Evolutionary conservation across 805 yeast genomes (phyloP).

Genomic region (Teunomyces gatunensis): DNA sequence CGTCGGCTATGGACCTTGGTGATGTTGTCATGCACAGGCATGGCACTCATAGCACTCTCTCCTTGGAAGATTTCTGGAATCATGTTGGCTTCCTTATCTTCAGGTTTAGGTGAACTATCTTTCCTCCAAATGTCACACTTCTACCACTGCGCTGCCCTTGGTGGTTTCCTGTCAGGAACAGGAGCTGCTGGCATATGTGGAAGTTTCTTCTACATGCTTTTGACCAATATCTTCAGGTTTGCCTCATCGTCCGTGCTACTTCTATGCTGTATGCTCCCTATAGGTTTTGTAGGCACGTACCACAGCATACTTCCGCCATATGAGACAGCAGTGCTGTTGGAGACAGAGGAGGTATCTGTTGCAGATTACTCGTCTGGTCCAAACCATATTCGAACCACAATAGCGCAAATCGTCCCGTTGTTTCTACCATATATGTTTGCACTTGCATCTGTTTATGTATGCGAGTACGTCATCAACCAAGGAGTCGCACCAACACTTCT

Average conservation of each 20-base stretch:
- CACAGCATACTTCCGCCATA: slow-evolving; percentile 14
- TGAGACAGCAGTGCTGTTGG: not conserved
- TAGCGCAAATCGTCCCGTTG: slow-evolving; percentile 38
- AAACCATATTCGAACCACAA: slow-evolving; percentile 19
- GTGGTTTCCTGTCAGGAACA: slow-evolving; percentile 92
- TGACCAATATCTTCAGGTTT: slow-evolving; percentile 68
- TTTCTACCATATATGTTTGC: slow-evolving; percentile 79
- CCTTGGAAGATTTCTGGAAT: slow-evolving; percentile 60
- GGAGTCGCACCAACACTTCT: slow-evolving; percentile 87
- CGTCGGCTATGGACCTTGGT: slow-evolving; percentile 56
- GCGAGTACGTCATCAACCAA: slow-evolving; percentile 88
- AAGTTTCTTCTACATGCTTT: slow-evolving; percentile 62
- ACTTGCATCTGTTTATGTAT: slow-evolving; percentile 72
- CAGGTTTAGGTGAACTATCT: slow-evolving; percentile 90
- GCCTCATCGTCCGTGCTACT: slow-evolving; percentile 54
- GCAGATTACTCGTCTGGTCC: not conserved
- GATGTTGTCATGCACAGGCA: slow-evolving; percentile 63
- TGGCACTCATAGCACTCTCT: slow-evolving; percentile 60
- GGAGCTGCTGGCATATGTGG: slow-evolving; percentile 95
- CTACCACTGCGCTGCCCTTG: slow-evolving; percentile 57
- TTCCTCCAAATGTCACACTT: slow-evolving; percentile 84
- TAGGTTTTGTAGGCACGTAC: slow-evolving; percentile 43
- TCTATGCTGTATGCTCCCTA: slow-evolving; percentile 53
- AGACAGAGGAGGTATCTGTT: not conserved
- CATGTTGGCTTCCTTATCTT: slow-evolving; percentile 72